Evolutionary conservation across 192 early-diverging fungal species (phyloP), one percentile per base, ranked within the genome.

Genomic region (Podila verticillata): DNA sequence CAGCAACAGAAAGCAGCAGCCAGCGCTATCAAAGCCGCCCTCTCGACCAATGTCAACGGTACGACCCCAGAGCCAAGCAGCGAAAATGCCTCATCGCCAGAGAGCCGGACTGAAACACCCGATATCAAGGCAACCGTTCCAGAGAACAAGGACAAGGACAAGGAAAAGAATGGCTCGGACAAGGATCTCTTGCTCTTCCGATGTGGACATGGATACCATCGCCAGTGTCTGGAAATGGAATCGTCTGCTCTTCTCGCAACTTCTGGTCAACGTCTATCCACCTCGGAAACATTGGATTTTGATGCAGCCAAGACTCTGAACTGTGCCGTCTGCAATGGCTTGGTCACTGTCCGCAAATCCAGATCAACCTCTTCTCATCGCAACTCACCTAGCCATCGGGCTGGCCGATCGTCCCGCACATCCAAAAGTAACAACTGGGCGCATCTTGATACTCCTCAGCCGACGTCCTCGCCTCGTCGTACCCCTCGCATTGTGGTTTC

Each of bases 151-250:
- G 17, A 29, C 19, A n/a, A 62, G 35, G 44, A 26, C 31, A 63
- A 70, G 9, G 59, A 70, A 57, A 70, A 58, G 44, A 26, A 22
- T 12, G 35, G 2, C 24, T 17, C 48, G 9, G 74, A 83, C 61
- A 86, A 74, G 60, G 84, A 84, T 28, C 51, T 86, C 20, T 22
- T 87, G 28, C 58, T 89, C 17, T 89, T 87, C 70, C 83, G 85
- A 22, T 87, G 86, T 68, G 88, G 86, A 15, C 88, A 87, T 68
- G 86, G 84, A 48, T 89, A 84, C 48, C 88, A 89, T 74, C 83
- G 75, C 28, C 75, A 86, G 20, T 89, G 88, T 36, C 59, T 89
- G 9, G 79, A 79, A 54, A 79, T 79, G 75, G 75, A 79, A 12
- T 62, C 75, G 2, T 47, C 61, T 9, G 15, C 36, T 15, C 44